phyloP scores from a whole-genome alignment of 1,284 basidiomycete genomes.

The Puccinia coronata region DNA sequence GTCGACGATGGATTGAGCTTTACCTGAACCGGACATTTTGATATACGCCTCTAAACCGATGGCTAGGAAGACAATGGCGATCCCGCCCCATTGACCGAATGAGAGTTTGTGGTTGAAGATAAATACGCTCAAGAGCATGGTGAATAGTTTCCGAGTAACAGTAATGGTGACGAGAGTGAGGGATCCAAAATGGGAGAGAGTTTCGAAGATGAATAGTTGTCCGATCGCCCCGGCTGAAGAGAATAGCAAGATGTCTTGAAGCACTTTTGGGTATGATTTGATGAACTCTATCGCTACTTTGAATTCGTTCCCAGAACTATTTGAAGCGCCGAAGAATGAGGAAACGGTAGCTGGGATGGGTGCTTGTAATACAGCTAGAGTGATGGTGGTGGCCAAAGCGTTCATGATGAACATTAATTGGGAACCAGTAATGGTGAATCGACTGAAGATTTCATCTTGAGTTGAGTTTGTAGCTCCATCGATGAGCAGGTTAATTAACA shows the following conservation, averaged over 20 bases:
- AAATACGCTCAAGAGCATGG: constrained; percentile 92
- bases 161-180: constrained; percentile 90
- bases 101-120: constrained; percentile 87
- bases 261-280: constrained; percentile 73
- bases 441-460: constrained; percentile 91
- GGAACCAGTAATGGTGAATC: constrained; percentile 78
- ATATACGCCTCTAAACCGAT: constrained; percentile 90
- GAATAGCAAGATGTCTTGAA: constrained; percentile 77
- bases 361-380: constrained; percentile 52
- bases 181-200: constrained; percentile 90
- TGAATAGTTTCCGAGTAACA: constrained; percentile 95
- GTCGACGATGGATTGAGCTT: constrained; percentile 66
- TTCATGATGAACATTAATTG: constrained; percentile 99
- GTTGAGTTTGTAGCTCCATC: constrained; percentile 97
- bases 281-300: constrained; percentile 74
- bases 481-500: constrained; percentile 80
- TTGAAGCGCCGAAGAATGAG: constrained; percentile 52
- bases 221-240: constrained; percentile 88
- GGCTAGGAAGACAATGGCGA: constrained; percentile 84
- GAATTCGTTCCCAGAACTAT: constrained; percentile 66
- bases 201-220: constrained; percentile 98
- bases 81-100: constrained; percentile 84
- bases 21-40: constrained; percentile 61
- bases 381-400: constrained; percentile 71
- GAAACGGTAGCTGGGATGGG: constrained; percentile 56